These are phyloP conservation scores for Schwanniomyces etchellsii DNA, from an alignment of 1,139 yeast species.

Conservation along the genomic window DNA sequence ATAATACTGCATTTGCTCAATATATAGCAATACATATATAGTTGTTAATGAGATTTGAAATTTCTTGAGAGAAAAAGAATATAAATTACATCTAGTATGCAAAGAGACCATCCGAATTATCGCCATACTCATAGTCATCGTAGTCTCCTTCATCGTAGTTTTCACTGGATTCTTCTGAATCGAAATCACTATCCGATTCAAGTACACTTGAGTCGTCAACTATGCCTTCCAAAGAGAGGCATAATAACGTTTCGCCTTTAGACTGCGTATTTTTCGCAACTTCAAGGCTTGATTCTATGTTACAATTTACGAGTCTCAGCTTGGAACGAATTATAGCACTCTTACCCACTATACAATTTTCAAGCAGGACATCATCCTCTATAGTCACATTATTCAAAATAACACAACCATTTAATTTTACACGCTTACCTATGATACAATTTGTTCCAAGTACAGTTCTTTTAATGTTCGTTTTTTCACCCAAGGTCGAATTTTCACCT, in stretches of 20 bases:
- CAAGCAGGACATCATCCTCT: conserved; percentile 81
- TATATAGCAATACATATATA: no score
- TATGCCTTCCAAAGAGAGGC: conserved; percentile 53
- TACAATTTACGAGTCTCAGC: conserved; percentile 65
- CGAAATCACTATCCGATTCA: conserved; percentile 14
- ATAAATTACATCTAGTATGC: no score
- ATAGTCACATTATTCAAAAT: conserved; percentile 64
- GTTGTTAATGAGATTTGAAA: no score
- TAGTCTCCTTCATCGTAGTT: conserved; percentile 23
- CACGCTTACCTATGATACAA: conserved; percentile 77
- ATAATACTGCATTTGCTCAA: no score
- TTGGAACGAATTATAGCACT: conserved; percentile 56
- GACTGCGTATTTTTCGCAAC: conserved; percentile 58
- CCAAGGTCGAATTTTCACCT: conserved; percentile 53
- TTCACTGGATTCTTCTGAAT: conserved; percentile 18
- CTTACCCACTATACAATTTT: conserved; percentile 83
- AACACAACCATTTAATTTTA: conserved; percentile 83
- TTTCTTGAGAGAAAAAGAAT: no score
- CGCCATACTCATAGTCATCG: conserved; percentile 41
- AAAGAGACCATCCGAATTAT: conserved; percentile 43
- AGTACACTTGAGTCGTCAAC: conserved; percentile 21
- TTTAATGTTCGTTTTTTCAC: conserved; percentile 82
- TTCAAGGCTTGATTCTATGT: conserved; percentile 73
- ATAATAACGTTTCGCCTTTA: conserved; percentile 80
- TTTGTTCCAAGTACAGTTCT: conserved; percentile 70